These are phyloP conservation scores for Scenedesmus sp. DNA, from an alignment of 163 green algal genomes.

Conservation along the genomic window DNA sequence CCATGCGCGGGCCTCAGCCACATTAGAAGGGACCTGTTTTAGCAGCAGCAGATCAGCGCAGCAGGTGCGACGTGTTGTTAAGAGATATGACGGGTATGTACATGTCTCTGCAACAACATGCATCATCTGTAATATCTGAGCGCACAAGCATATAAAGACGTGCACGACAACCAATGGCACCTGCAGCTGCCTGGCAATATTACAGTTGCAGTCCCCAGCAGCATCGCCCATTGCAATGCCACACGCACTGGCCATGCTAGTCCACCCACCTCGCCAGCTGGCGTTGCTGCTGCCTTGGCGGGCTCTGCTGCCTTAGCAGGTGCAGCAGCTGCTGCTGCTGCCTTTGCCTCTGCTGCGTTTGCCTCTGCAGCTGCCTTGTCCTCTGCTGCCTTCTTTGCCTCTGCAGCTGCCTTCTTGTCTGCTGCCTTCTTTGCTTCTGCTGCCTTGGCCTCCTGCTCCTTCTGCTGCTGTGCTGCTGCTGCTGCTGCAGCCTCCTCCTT, in stretches of 20 bases:
- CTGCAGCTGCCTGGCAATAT: no score
- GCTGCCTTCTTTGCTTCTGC: background rate
- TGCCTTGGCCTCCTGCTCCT: slow-evolving; percentile 28
- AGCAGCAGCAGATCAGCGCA: background rate
- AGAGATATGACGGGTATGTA: background rate
- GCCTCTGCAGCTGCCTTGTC: slow-evolving; percentile 11
- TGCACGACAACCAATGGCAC: no score
- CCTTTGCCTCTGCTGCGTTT: slow-evolving; percentile 5
- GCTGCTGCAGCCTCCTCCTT: slow-evolving; percentile 46
- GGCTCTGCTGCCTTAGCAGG: background rate
- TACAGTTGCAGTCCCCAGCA: background rate
- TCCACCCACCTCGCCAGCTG: background rate
- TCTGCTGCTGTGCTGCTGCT: slow-evolving; percentile 48
- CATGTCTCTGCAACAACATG: no score
- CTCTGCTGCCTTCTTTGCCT: background rate
- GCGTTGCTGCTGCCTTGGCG: slow-evolving; percentile 40
- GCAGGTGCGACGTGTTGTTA: background rate
- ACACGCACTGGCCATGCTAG: no score
- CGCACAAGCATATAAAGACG: background rate
- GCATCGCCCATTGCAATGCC: background rate
- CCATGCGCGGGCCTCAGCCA: slow-evolving; percentile 53
- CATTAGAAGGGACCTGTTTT: slow-evolving; percentile 21
- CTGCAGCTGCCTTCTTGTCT: slow-evolving; percentile 12
- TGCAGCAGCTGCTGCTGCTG: background rate
- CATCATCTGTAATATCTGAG: no score